Evolutionary conservation across 495 filamentous ascomycete genomes (phyloP).

Genomic region (Talaromyces trachyspermus): DNA sequence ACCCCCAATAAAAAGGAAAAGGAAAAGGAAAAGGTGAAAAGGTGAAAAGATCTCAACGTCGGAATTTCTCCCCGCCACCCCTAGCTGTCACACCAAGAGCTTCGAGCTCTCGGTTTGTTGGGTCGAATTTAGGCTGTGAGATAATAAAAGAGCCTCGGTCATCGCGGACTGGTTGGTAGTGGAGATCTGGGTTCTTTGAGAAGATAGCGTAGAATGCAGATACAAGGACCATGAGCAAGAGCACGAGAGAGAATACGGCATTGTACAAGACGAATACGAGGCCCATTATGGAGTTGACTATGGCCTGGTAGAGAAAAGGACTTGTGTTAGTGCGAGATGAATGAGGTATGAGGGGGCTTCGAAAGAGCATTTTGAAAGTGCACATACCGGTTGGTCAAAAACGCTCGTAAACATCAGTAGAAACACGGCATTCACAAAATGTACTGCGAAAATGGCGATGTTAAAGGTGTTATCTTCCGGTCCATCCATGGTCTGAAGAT

Average conservation of each 20-base stretch:
- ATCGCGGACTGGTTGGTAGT: slow-evolving; percentile 82
- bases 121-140: slow-evolving; percentile 61
- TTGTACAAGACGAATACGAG: slow-evolving; percentile 79
- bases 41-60: no score
- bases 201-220: slow-evolving; percentile 65
- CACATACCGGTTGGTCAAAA: slow-evolving; percentile 63
- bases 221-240: slow-evolving; percentile 70
- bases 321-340: neutral
- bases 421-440: slow-evolving; percentile 75
- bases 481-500: slow-evolving; percentile 87
- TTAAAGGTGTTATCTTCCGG: slow-evolving; percentile 91
- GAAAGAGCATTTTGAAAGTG: no score
- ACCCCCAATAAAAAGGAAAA: neutral
- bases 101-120: slow-evolving; percentile 77
- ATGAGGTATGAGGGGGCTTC: neutral
- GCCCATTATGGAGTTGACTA: slow-evolving; percentile 78
- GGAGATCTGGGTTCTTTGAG: slow-evolving; percentile 79
- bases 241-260: slow-evolving; percentile 68
- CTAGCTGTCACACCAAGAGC: slow-evolving; percentile 88
- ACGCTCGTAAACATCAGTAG: slow-evolving; percentile 62
- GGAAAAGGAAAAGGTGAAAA: neutral
- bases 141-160: slow-evolving; percentile 80
- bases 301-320: slow-evolving; percentile 23
- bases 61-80: slow-evolving; percentile 66
- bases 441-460: slow-evolving; percentile 71